Percentiles rank a stretch among this genome's conserved stretches.
phyloP scores from a whole-genome alignment of 2,329 filamentous ascomycete species.

The Alternaria rosae region DNA sequence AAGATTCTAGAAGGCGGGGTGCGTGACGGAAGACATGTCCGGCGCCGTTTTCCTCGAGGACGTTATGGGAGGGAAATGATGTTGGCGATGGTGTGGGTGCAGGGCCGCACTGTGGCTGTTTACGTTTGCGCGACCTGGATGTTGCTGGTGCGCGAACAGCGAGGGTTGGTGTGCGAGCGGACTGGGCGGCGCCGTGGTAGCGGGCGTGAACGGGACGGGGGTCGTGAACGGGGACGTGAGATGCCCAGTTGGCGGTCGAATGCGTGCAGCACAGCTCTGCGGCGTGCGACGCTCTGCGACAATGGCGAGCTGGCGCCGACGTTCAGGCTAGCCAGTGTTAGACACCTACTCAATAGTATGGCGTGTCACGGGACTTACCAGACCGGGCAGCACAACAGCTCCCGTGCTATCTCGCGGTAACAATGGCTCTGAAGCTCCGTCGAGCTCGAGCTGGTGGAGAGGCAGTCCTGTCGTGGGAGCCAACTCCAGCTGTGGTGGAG shows the following conservation, averaged over 20 bases:
- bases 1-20: conserved; percentile 40
- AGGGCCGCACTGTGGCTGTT: conserved; percentile 31
- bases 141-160: conserved; percentile 19
- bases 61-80: conserved; percentile 10
- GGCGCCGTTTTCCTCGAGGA: conserved; percentile 26
- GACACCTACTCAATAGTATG: background rate
- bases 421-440: conserved; percentile 23
- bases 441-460: conserved; percentile 13
- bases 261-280: conserved; percentile 13
- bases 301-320: conserved; percentile 21
- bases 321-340: conserved; percentile 16
- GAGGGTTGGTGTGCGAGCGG: conserved; percentile 9
- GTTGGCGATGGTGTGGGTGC: conserved; percentile 12
- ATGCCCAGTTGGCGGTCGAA: background rate
- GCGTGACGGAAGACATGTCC: conserved; percentile 40
- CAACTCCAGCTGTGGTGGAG: conserved; percentile 17
- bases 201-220: background rate
- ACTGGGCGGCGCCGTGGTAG: conserved; percentile 5
- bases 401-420: conserved; percentile 14
- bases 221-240: conserved; percentile 2
- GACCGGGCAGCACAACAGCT: conserved; percentile 15
- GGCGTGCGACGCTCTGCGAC: conserved; percentile 21
- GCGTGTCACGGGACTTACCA: conserved; percentile 2
- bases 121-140: conserved; percentile 31
- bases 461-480: conserved; percentile 13